phyloP scores from a whole-genome alignment of 768 basidiomycete genomes.

The Termitomyces sp. region DNA sequence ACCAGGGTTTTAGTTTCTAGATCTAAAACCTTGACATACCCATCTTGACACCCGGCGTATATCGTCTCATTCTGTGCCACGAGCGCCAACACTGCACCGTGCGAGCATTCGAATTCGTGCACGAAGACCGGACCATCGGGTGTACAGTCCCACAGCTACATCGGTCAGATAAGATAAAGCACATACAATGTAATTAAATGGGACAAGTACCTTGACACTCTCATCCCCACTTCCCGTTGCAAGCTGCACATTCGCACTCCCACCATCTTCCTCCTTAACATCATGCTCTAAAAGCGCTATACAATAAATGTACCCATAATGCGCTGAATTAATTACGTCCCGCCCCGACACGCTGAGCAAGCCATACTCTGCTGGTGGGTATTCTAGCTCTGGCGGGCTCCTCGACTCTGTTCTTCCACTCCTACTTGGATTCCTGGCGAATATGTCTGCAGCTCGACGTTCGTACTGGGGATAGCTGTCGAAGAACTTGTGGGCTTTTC shows the following conservation, averaged over 20 bases:
- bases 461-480: conserved; percentile 81
- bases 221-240: conserved; percentile 92
- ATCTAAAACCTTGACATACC: conserved; percentile 88
- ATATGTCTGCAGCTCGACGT: conserved; percentile 62
- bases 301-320: conserved; percentile 93
- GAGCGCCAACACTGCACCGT: conserved; percentile 83
- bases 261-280: neutral
- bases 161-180: neutral
- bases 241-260: conserved; percentile 39
- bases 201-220: conserved; percentile 63
- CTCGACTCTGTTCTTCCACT: conserved; percentile 17
- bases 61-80: conserved; percentile 73
- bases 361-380: conserved; percentile 27
- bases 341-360: conserved; percentile 55
- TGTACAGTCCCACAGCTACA: conserved; percentile 69
- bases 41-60: conserved; percentile 93
- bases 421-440: conserved; percentile 51
- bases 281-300: conserved; percentile 42
- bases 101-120: conserved; percentile 67
- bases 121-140: conserved; percentile 40
- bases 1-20: conserved; percentile 86
- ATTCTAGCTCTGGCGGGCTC: conserved; percentile 28
- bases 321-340: conserved; percentile 84
- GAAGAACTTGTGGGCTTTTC: conserved; percentile 84
- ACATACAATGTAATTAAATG: neutral